Conservation (phyloP, 176 grass and related monocot species). For the Cenchrus purpureus region DNA sequence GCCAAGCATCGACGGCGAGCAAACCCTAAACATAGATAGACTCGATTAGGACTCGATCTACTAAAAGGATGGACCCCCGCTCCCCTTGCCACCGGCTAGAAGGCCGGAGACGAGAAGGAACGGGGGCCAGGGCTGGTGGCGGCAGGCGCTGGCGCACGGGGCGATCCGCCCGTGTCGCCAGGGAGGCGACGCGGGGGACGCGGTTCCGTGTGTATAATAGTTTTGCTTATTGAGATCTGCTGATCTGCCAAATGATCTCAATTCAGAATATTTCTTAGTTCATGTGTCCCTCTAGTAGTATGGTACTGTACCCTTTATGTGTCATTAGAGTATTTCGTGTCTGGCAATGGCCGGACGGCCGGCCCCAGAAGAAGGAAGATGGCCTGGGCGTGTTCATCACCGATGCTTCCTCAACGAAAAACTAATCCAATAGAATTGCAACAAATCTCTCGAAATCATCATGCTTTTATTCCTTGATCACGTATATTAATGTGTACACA, state of each 20-base stretch:
- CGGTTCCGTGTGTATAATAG: too few species aligned
- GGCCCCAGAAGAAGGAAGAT: neutral
- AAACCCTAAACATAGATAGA: too few species aligned
- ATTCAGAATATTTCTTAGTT: conserved; percentile 15
- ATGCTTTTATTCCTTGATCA: conserved; percentile 16
- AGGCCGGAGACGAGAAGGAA: too few species aligned
- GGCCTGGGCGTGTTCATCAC: neutral
- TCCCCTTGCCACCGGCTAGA: too few species aligned
- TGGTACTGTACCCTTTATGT: neutral
- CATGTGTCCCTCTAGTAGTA: neutral
- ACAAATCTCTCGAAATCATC: conserved; percentile 33
- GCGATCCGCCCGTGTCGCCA: too few species aligned
- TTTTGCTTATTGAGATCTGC: conserved; percentile 23
- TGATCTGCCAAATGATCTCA: conserved; percentile 31
- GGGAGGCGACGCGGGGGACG: too few species aligned
- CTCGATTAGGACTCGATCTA: too few species aligned
- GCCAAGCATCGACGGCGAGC: too few species aligned
- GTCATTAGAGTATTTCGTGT: conserved; percentile 13
- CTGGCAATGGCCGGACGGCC: neutral
- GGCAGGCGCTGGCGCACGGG: too few species aligned
- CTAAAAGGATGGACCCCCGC: too few species aligned
- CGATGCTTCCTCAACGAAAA: conserved; percentile 14
- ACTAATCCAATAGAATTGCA: conserved; percentile 12
- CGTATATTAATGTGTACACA: neutral
- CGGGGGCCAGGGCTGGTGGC: too few species aligned